Conservation (phyloP, 23 red algal species). For the Cyanidiococcus yangmingshanensis region DNA sequence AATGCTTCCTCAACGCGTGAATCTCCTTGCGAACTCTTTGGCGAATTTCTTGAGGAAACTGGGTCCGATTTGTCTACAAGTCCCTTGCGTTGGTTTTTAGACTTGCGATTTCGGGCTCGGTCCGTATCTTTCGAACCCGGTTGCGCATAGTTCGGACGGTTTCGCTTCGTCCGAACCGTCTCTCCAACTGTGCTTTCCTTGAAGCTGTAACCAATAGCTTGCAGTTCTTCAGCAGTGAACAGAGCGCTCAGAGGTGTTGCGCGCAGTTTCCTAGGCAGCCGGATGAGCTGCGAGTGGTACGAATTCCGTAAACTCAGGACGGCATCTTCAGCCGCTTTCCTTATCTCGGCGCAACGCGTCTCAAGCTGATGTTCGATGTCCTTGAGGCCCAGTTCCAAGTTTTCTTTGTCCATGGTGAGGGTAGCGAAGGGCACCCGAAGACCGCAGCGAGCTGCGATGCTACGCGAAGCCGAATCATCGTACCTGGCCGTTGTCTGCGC, state of each 20-base stretch:
- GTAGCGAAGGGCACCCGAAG: too few species aligned
- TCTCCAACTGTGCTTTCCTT: neutral
- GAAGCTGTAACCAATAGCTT: neutral
- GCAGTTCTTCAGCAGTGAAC: neutral
- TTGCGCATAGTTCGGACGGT: too few species aligned
- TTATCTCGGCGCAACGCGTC: neutral
- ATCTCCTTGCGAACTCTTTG: neutral
- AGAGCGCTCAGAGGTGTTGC: neutral
- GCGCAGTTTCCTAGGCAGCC: neutral
- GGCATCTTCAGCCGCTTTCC: neutral
- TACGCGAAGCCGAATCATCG: too few species aligned
- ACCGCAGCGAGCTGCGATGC: too few species aligned
- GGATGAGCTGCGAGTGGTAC: slow-evolving; percentile 1
- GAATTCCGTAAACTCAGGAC: neutral
- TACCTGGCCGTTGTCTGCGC: too few species aligned
- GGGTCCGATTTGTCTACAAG: too few species aligned
- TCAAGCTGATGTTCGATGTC: neutral
- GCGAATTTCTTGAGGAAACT: neutral
- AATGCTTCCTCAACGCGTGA: neutral
- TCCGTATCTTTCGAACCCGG: too few species aligned
- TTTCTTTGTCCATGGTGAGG: neutral
- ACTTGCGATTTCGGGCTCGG: too few species aligned
- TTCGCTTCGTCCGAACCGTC: too few species aligned
- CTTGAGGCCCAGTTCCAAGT: neutral
- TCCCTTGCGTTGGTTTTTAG: too few species aligned